phyloP scores from a whole-genome alignment of 2,329 filamentous ascomycete species.

The Ascochyta koolunga region DNA sequence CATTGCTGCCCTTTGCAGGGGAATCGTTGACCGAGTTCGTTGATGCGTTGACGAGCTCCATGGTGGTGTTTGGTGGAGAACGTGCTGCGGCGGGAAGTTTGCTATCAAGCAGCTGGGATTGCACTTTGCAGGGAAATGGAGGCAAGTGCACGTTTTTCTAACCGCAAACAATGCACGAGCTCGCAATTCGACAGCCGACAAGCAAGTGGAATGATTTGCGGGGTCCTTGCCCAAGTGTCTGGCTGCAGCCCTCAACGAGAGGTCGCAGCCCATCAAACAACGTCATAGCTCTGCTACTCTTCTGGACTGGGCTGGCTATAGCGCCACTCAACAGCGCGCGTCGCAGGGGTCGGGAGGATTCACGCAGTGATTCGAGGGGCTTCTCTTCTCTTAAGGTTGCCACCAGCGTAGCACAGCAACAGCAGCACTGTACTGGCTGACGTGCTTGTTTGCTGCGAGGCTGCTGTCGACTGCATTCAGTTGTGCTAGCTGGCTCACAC shows the following conservation, averaged over 20 bases:
- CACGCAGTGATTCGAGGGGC: conserved; percentile 24
- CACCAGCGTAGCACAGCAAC: background rate
- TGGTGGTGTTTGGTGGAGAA: conserved; percentile 27
- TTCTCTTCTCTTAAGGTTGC: conserved; percentile 1
- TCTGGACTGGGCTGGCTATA: conserved; percentile 17
- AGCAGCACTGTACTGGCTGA: too few relatives aligned
- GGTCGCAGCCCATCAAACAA: conserved; percentile 33
- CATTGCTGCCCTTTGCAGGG: conserved; percentile 63
- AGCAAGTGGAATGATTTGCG: conserved; percentile 35
- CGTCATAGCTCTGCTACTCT: conserved; percentile 38
- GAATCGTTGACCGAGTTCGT: conserved; percentile 54
- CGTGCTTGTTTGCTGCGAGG: conserved; percentile 4
- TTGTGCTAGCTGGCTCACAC: conserved; percentile 4
- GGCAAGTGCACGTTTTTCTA: conserved; percentile 17
- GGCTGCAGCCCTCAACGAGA: conserved; percentile 42
- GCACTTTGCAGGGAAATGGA: conserved; percentile 18
- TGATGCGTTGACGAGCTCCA: conserved; percentile 53
- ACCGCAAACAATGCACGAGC: conserved; percentile 15
- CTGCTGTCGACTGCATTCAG: conserved; percentile 1
- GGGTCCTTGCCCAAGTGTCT: conserved; percentile 38
- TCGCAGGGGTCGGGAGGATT: conserved; percentile 24
- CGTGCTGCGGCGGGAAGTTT: conserved; percentile 19
- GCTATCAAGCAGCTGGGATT: conserved; percentile 22
- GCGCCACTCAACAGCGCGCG: conserved; percentile 28
- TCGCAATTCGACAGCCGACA: conserved; percentile 15